Conservation (phyloP, 305 asterid species). For the Andrographis paniculata region DNA sequence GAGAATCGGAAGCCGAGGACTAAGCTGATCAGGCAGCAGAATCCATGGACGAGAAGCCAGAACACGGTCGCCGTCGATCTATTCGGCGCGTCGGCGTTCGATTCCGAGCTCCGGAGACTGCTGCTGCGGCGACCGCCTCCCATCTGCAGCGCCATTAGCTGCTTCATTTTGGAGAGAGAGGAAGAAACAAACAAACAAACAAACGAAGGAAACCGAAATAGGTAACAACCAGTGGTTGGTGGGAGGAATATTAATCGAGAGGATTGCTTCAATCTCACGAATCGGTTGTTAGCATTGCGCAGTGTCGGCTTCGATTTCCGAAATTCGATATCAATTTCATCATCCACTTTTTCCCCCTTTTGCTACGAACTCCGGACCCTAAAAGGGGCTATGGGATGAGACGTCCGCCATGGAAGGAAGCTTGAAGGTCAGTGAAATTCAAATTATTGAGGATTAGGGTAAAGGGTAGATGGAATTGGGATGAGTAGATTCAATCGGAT, state of each 20-base stretch:
- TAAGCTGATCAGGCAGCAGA: slow-evolving; percentile 79
- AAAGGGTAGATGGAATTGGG: slow-evolving; percentile 9
- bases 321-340: slow-evolving; percentile 9
- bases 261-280: slow-evolving; percentile 25
- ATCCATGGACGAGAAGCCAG: slow-evolving; percentile 68
- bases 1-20: slow-evolving; percentile 89
- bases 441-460: background rate
- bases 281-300: slow-evolving; percentile 16
- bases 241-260: slow-evolving; percentile 14
- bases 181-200: no score
- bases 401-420: slow-evolving; percentile 7
- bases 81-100: slow-evolving; percentile 48
- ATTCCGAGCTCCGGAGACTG: slow-evolving; percentile 64
- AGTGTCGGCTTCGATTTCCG: slow-evolving; percentile 14
- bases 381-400: background rate
- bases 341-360: background rate
- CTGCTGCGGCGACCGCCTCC: slow-evolving; percentile 78
- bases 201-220: slow-evolving; percentile 4
- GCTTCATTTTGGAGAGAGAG: slow-evolving; percentile 35
- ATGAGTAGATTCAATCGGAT: background rate
- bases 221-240: slow-evolving; percentile 16
- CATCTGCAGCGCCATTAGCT: slow-evolving; percentile 66
- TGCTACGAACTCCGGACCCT: background rate
- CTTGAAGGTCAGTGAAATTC: slow-evolving; percentile 11
- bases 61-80: slow-evolving; percentile 73